Conservation (phyloP, 192 early-diverging fungal genomes). For the Coemansia sp. region DNA sequence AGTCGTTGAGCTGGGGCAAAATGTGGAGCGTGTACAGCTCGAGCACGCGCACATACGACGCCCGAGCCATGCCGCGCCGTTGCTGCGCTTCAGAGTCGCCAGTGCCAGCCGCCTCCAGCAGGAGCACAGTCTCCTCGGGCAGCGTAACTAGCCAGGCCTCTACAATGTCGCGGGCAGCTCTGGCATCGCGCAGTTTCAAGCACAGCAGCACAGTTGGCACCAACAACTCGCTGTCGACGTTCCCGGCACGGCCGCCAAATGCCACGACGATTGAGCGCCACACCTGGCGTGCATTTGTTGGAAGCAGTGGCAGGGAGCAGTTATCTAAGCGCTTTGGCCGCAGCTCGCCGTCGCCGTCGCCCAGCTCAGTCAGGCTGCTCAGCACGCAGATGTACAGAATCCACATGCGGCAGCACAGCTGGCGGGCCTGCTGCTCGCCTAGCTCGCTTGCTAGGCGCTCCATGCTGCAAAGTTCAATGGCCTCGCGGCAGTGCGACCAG, state of each 20-base stretch:
- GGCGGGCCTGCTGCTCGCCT: slow-evolving; percentile 46
- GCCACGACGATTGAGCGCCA: slow-evolving; percentile 40
- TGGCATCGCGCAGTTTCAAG: slow-evolving; percentile 53
- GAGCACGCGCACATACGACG: slow-evolving; percentile 53
- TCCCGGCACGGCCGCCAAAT: slow-evolving; percentile 45
- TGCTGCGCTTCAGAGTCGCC: slow-evolving; percentile 13
- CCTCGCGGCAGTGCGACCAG: slow-evolving; percentile 37
- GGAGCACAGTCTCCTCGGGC: slow-evolving; percentile 37
- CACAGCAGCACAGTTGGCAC: slow-evolving; percentile 51
- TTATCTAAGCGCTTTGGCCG: slow-evolving; percentile 9
- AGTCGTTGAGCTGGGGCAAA: slow-evolving; percentile 45
- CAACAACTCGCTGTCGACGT: slow-evolving; percentile 54
- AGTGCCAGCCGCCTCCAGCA: slow-evolving; percentile 14
- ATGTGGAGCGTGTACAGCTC: slow-evolving; percentile 55
- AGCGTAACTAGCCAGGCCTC: slow-evolving; percentile 54
- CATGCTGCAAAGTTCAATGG: slow-evolving; percentile 43
- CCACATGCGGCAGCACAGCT: slow-evolving; percentile 55
- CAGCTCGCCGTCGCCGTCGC: slow-evolving; percentile 37
- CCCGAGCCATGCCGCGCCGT: slow-evolving; percentile 39
- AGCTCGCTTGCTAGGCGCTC: slow-evolving; percentile 34
- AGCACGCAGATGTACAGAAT: slow-evolving; percentile 55
- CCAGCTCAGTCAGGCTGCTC: slow-evolving; percentile 46
- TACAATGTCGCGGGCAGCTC: slow-evolving; percentile 45
- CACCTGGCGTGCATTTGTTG: slow-evolving; percentile 34
- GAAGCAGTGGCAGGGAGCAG: slow-evolving; percentile 15